Base-by-base conservation (phyloP, 345 rosid species). In the Capsella bursapastoris region DNA sequence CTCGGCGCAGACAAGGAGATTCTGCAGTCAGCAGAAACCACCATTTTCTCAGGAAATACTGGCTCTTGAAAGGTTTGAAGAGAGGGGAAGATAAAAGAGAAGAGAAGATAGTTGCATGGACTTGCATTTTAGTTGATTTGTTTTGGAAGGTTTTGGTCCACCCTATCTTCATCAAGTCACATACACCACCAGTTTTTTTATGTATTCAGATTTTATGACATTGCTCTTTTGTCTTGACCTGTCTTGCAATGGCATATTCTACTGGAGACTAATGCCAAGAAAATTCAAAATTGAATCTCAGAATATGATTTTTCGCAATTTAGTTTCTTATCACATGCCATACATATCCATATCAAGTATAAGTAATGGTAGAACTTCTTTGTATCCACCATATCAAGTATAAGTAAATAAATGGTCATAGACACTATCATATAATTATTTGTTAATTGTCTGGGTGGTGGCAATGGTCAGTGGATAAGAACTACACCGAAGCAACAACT, bases 121-220 rank as follows among this genome's bases (percentile, higher is more conserved):
- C 69, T 8, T 81, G 84, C 73, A 70, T 45, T 80, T 70, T 80
- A 77, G 64, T 84, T 73, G 38, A 74, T 68, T 76, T 8, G 6
- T 86, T 86, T 83, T 64, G 68, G 83, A 68, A 77, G 76, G 60
- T 52, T 77, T 68, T 53, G 66, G 67, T 86, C 83, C 84, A 83
- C 86, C 91, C 84, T 89, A 90, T 93, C 98, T 86, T 73, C 62
- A 83, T 12, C 72, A 82, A 84, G 83, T 77, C 60, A 81, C 86
- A 72, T 77, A 88, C 96, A 86, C 97, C 85, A 88, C 80, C 72
- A 65, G 68, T 85, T 86, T 65, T 58, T 49, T 34, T 22, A 22
- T 73, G 73, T 76, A 18, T 61, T 62, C 11, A 67, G 55, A 62
- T 51, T 59, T 60, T 35, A 32, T 51, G 65, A 53, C 65, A 76